phyloP scores from a whole-genome alignment of 116 monocot genomes.

The Phalaenopsis hybrid region DNA sequence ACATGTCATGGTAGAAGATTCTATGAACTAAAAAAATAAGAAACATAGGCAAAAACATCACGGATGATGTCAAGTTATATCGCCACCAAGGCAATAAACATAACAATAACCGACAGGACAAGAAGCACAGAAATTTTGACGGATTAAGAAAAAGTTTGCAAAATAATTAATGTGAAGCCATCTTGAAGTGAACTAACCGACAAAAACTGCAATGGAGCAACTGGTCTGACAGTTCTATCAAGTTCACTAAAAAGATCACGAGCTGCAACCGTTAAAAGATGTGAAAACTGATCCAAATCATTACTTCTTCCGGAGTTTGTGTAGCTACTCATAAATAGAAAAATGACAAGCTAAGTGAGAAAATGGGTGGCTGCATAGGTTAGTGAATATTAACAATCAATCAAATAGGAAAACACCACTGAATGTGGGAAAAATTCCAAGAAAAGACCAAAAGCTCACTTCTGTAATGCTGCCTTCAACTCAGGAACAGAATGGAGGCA shows the following conservation, averaged over 20 bases:
- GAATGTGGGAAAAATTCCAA: neutral
- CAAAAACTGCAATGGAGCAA: constrained; percentile 85
- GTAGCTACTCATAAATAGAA: constrained; percentile 44
- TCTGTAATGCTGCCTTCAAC: constrained; percentile 66
- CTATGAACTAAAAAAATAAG: neutral
- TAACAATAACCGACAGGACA: neutral
- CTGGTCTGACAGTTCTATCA: constrained; percentile 69
- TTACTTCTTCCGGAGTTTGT: constrained; percentile 51
- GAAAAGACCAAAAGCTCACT: constrained; percentile 32
- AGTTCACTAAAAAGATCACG: constrained; percentile 86
- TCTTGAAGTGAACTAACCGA: constrained; percentile 43
- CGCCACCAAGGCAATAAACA: neutral
- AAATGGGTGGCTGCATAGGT: neutral
- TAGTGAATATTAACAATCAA: neutral
- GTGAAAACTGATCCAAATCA: constrained; percentile 79
- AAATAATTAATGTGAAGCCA: neutral
- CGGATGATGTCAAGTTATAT: neutral
- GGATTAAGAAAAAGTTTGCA: neutral
- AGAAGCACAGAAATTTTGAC: neutral
- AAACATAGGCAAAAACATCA: neutral
- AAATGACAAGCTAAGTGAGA: neutral
- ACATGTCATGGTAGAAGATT: neutral
- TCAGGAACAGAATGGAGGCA: constrained; percentile 95
- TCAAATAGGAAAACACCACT: neutral
- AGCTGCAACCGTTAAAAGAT: constrained; percentile 80